These are phyloP conservation scores for Coniochaeta ligniaria DNA, from an alignment of 2,329 filamentous ascomycete genomes.

Conservation along the genomic window DNA sequence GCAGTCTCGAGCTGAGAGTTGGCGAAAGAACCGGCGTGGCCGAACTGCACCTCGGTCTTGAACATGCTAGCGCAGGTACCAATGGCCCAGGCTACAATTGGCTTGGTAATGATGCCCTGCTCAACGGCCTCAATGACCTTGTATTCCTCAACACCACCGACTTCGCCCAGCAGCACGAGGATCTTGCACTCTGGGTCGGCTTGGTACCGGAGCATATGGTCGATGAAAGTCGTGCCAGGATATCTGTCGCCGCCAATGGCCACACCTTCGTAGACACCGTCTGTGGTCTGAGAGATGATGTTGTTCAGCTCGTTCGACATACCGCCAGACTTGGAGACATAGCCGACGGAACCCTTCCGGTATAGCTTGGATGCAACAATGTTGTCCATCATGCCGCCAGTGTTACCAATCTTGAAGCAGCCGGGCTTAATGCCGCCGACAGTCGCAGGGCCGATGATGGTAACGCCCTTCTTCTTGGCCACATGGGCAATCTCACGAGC, in stretches of 20 bases:
- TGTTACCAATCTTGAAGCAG: conserved; percentile 99
- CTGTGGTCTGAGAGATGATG: conserved; percentile 92
- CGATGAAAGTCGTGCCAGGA: conserved; percentile 97
- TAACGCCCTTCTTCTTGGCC: conserved; percentile 96
- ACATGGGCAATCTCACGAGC: conserved; percentile 96
- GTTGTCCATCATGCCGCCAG: conserved; percentile 99
- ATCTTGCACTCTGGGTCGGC: conserved; percentile 97
- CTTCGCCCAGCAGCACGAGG: conserved; percentile 89
- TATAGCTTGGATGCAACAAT: conserved; percentile 99
- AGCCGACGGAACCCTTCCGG: conserved; percentile 96
- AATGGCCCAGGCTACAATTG: conserved; percentile 98
- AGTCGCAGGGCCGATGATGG: conserved; percentile 96
- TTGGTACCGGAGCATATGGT: conserved; percentile 95
- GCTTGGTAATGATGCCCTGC: conserved; percentile 91
- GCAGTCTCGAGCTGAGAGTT: conserved; percentile 99
- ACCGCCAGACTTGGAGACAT: conserved; percentile 99
- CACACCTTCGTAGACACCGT: conserved; percentile 98
- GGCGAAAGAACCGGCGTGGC: conserved; percentile 96
- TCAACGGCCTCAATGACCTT: conserved; percentile 98
- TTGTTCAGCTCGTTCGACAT: conserved; percentile 99
- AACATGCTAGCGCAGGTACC: conserved; percentile 99
- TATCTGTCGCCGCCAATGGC: conserved; percentile 99
- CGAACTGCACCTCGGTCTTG: conserved; percentile 99
- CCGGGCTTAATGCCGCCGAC: conserved; percentile 99
- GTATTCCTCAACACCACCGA: conserved; percentile 99